Evolutionary conservation across 305 asterid species (phyloP).

Genomic region (Solanum hybrid): DNA sequence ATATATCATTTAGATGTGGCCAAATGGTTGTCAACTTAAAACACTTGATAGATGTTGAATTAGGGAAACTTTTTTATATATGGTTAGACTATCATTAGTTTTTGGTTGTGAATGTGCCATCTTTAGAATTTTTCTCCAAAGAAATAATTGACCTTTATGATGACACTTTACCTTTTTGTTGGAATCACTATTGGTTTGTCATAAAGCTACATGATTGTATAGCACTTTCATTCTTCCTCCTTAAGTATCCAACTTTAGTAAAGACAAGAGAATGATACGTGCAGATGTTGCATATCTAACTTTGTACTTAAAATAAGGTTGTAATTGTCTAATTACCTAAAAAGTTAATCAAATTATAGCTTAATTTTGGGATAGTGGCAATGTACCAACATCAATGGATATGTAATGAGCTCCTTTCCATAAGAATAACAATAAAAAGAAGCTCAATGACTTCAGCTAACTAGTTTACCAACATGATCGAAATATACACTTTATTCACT

Average conservation of each 20-base stretch:
- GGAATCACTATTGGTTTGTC: neutral
- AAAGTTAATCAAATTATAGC: neutral
- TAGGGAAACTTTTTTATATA: neutral
- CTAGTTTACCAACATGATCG: neutral
- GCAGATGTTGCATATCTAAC: neutral
- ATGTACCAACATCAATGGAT: neutral
- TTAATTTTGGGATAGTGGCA: neutral
- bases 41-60: neutral
- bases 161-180: neutral
- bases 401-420: neutral
- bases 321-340: neutral
- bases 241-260: conserved; percentile 2
- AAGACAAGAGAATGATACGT: neutral
- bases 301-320: neutral
- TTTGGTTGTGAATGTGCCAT: neutral
- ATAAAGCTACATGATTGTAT: neutral
- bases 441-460: neutral
- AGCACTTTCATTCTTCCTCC: conserved; percentile 1
- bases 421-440: neutral
- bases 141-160: conserved; percentile 1
- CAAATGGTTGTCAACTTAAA: neutral
- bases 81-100: neutral
- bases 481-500: neutral
- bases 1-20: neutral
- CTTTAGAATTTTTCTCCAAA: neutral